A percentile compares a stretch with the other conserved stretches of the same genome.
These are phyloP conservation scores for Liriodendron chinense DNA, from an alignment of 164 flowering plant genomes.

Conservation along the genomic window DNA sequence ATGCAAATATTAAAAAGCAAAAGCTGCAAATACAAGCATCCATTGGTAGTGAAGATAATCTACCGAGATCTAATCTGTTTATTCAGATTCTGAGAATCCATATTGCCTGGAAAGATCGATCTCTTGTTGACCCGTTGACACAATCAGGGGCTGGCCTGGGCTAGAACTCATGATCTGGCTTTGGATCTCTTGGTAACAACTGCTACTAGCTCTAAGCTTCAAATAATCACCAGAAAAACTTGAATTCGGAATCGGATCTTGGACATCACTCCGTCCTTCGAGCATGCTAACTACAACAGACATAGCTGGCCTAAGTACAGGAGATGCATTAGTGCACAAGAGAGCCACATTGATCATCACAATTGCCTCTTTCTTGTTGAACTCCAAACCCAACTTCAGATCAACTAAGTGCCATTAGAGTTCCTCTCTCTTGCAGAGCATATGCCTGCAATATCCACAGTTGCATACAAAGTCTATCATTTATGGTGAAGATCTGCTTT, in stretches of 20 bases:
- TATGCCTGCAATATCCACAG: conserved; percentile 14
- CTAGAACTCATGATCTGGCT: conserved; percentile 7
- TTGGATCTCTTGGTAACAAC: conserved; percentile 6
- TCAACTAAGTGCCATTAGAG: conserved; percentile 27
- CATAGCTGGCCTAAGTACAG: conserved; percentile 31
- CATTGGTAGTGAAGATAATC: no score
- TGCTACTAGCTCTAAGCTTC: conserved; percentile 12
- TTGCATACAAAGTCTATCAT: no score
- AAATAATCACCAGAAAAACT: conserved; percentile 11
- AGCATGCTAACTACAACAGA: conserved; percentile 33
- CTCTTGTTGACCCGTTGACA: not conserved
- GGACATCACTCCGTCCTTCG: conserved; percentile 21
- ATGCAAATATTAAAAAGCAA: no score
- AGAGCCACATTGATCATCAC: conserved; percentile 26
- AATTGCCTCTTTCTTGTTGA: conserved; percentile 17
- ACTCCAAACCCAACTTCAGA: conserved; percentile 21
- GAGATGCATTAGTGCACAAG: conserved; percentile 28
- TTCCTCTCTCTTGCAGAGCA: conserved; percentile 22
- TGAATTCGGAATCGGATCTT: conserved; percentile 10
- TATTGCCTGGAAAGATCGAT: not conserved
- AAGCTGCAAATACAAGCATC: no score
- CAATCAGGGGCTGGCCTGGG: not conserved
- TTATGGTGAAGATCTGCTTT: no score
- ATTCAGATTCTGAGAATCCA: not conserved
- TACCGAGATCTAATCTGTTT: not conserved